These are phyloP conservation scores for Colletotrichum sp. DNA, from an alignment of 2,329 filamentous ascomycete genomes.

Conservation along the genomic window DNA sequence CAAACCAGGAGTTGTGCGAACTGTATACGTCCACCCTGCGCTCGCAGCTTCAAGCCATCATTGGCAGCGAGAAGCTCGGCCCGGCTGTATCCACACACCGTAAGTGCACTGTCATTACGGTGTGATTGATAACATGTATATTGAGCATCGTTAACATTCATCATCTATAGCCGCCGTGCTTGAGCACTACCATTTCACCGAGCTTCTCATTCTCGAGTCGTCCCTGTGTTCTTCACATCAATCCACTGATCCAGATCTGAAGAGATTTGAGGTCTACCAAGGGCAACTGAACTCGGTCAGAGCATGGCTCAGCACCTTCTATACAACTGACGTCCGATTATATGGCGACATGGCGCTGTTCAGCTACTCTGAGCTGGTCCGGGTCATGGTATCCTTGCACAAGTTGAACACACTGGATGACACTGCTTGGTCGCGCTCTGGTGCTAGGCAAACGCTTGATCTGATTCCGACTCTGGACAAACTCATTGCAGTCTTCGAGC, in stretches of 20 bases:
- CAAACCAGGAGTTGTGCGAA: background rate
- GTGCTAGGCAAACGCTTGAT: background rate
- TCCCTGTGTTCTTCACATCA: background rate
- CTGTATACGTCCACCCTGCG: background rate
- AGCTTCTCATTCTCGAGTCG: background rate
- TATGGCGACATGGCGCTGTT: background rate
- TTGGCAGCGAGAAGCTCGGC: background rate
- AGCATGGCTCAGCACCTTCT: background rate
- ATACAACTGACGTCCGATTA: background rate
- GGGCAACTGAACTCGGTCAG: background rate
- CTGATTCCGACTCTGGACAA: background rate
- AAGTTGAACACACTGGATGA: background rate
- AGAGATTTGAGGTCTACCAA: background rate
- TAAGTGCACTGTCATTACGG: rapidly evolving
- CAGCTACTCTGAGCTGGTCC: background rate
- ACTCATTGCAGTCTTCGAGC: background rate
- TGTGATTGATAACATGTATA: rapidly evolving
- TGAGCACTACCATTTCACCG: background rate
- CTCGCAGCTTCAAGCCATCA: background rate
- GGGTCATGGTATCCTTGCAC: background rate
- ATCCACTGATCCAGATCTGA: background rate
- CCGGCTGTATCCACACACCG: background rate
- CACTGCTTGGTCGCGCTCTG: background rate
- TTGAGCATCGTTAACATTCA: background rate
- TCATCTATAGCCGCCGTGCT: background rate